These are phyloP conservation scores for Vaccinium corymbosum DNA, from an alignment of 148 eudicot species.

Conservation along the genomic window DNA sequence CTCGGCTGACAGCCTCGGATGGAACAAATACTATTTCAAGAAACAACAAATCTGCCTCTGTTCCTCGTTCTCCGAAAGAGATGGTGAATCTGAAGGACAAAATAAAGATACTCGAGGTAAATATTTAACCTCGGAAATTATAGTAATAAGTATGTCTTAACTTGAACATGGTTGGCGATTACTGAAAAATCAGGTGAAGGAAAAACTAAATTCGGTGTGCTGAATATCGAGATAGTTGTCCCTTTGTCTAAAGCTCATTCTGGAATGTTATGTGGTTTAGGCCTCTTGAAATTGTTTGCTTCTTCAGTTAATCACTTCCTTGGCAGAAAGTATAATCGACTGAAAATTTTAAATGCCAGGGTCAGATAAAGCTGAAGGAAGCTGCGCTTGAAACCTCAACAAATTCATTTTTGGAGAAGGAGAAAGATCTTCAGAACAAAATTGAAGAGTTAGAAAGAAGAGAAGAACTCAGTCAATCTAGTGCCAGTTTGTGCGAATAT, in stretches of 20 bases:
- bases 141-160: background rate
- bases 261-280: background rate
- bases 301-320: background rate
- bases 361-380: slow-evolving; percentile 69
- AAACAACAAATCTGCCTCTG: slow-evolving; percentile 30
- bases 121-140: background rate
- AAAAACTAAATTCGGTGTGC: background rate
- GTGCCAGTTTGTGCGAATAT: slow-evolving; percentile 19
- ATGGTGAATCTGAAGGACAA: slow-evolving; percentile 50
- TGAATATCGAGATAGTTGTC: background rate
- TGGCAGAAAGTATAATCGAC: background rate
- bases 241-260: background rate
- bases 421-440: slow-evolving; percentile 54
- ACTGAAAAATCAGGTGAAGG: background rate
- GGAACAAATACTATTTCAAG: slow-evolving; percentile 33
- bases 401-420: slow-evolving; percentile 64
- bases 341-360: slow-evolving; percentile 27
- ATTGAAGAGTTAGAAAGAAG: slow-evolving; percentile 62
- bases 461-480: slow-evolving; percentile 35
- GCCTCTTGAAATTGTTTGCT: slow-evolving; percentile 8
- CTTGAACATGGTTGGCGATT: background rate
- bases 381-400: slow-evolving; percentile 59
- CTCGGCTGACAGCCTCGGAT: slow-evolving; percentile 32
- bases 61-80: slow-evolving; percentile 45
- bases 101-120: slow-evolving; percentile 73